Evolutionary conservation across 345 rosid species (phyloP), one percentile per base, ranked within the genome.

Genomic region (Xanthoceras sorbifolium): DNA sequence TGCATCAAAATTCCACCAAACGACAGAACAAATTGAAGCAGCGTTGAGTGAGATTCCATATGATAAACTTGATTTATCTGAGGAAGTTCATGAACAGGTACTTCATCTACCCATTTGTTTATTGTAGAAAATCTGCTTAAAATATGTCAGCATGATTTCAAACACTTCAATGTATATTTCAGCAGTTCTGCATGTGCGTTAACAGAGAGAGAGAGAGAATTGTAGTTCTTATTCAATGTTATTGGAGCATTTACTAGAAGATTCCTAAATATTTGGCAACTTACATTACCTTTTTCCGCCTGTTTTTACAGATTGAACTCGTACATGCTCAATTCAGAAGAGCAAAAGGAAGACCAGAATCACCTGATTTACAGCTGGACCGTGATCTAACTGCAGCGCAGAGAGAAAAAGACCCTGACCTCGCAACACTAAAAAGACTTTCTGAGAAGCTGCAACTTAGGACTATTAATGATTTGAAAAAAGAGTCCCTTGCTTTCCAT

Each of bases 81-180:
- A 93, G 73, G 99, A 96, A 82, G 95, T 92, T 71, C 86, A 74
- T 76, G 99, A 96, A 79, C 99, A 96, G 95, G 99, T 96, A 80
- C 34, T 23, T 57, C 61, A 32, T 23, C 12, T 5, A 44, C 55
- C 34, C 55, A 28, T 42, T 40, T 44, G 9, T 28, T 62, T 26
- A 32, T 10, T 9, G 15, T 6, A 34, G 64, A 50, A 82, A 61
- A 36, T 59, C 40, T 34, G 11, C 44, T n/a, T 32, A 31, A 29
- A 46, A 50, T 60, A 1, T 68, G 2, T 52, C 12, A 36, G 72
- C 42, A 3, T 44, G 42, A 40, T 29, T 61, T 28, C 22, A 62
- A 17, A 46, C 15, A 29, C 6, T 32, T 64, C 57, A 67, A 31
- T 69, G 42, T 15, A 31, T 76, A 22, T 67, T 65, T 17, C 31